These are phyloP conservation scores for Russula sp. DNA, from an alignment of 768 basidiomycete species.

Conservation along the genomic window DNA sequence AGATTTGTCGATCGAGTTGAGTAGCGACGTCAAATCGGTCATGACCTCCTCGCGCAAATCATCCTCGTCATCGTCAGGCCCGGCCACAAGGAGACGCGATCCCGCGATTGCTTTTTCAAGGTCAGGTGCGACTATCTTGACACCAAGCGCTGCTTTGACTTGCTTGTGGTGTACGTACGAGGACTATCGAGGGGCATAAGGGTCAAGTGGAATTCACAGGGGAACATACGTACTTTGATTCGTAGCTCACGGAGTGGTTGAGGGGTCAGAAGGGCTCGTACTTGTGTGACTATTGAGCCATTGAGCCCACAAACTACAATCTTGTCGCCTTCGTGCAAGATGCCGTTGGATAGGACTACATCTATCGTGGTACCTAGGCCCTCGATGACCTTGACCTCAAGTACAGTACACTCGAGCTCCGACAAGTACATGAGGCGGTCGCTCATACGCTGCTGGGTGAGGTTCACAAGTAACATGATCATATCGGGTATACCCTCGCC, in stretches of 20 bases:
- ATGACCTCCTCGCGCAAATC: slow-evolving; percentile 93
- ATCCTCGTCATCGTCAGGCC: slow-evolving; percentile 96
- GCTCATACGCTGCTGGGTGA: slow-evolving; percentile 97
- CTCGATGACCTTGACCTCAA: slow-evolving; percentile 98
- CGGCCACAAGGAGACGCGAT: slow-evolving; percentile 86
- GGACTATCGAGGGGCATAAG: slow-evolving; percentile 51
- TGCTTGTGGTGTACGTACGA: slow-evolving; percentile 96
- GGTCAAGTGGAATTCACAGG: neutral
- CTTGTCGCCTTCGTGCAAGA: slow-evolving; percentile 84
- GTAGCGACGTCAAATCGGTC: slow-evolving; percentile 86
- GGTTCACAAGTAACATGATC: slow-evolving; percentile 97
- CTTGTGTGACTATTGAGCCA: slow-evolving; percentile 93
- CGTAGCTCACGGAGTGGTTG: slow-evolving; percentile 95
- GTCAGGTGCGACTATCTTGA: slow-evolving; percentile 93
- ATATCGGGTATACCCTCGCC: slow-evolving; percentile 99
- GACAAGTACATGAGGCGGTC: slow-evolving; percentile 97
- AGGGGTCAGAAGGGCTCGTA: slow-evolving; percentile 91
- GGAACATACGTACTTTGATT: slow-evolving; percentile 65
- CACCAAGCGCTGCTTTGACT: slow-evolving; percentile 94
- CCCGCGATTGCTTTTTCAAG: slow-evolving; percentile 98
- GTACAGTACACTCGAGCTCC: slow-evolving; percentile 94
- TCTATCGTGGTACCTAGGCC: slow-evolving; percentile 98
- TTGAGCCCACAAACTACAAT: slow-evolving; percentile 97
- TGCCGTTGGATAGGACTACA: slow-evolving; percentile 93
- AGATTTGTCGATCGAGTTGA: slow-evolving; percentile 89